Evolutionary conservation across 306 rosid genomes (phyloP), one percentile per base, ranked within the genome.

Genomic region (Rosa lucieae): DNA sequence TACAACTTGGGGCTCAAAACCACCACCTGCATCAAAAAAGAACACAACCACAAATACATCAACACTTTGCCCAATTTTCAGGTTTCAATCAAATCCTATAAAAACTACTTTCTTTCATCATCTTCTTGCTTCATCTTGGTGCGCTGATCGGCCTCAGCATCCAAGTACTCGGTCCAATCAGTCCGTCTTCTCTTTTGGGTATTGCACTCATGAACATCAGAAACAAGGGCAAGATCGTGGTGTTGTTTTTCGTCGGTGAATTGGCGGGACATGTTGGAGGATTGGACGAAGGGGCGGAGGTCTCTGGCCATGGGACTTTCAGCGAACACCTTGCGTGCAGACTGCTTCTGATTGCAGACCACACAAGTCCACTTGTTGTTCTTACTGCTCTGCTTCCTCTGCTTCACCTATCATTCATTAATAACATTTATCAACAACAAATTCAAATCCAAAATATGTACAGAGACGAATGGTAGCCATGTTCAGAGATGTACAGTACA

Each of bases 321-420:
- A 67, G 96, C 92, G 74, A 95, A 95, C 74, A 95, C 89, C 82
- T 84, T 93, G 47, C 83, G 90, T 26, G 93, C 49, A 0, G 96
- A 92, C 78, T 95, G 99, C 62, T 88, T 92, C 87, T 84, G 86
- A 73, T 92, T 90, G 90, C 98, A 95, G 12, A 92, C 88, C 1
- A 83, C 95, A 79, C 97, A 94, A 8, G 21, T 76, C 98, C 98
- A 95, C 72, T 90, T 95, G 85, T 86, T 85, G 77, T 76, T 84
- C 80, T 86, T 84, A 83, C 88, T 93, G 83, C 81, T 92, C 88
- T 78, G 84, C 44, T 61, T 48, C 80, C 80, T 81, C 86, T 92
- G 94, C 91, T 89, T 94, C 84, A 94, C 98, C 97, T 94, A 75
- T 56, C 17, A 43, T n/a, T 11, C 56, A 68, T 51, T 12, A 15